phyloP scores from a whole-genome alignment of 768 basidiomycete genomes.

The Cyclocybe aegerita region DNA sequence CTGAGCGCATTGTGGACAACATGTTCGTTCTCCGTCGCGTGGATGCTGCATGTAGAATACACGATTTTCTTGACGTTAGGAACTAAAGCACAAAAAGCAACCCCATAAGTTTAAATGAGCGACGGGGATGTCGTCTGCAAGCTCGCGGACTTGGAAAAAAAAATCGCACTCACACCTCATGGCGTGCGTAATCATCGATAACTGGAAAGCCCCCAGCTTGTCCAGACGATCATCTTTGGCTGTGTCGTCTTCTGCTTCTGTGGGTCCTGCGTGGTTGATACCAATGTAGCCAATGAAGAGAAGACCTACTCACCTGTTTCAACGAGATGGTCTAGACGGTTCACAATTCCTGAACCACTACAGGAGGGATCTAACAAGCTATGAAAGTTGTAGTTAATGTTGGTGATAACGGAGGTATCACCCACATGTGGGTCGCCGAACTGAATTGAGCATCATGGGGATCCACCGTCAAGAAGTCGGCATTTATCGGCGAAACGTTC shows the following conservation, averaged over 20 bases:
- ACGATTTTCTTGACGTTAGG: conserved; percentile 78
- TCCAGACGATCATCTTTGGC: conserved; percentile 68
- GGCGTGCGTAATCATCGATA: conserved; percentile 89
- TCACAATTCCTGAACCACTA: conserved; percentile 91
- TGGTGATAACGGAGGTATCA: conserved; percentile 1
- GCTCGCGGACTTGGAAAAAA: conserved; percentile 11
- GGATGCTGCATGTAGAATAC: conserved; percentile 97
- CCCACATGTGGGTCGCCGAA: conserved; percentile 85
- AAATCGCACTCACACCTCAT: conserved; percentile 74
- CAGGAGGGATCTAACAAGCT: conserved; percentile 96
- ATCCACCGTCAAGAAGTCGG: conserved; percentile 83
- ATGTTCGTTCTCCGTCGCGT: conserved; percentile 89
- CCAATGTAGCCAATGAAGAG: conserved; percentile 1
- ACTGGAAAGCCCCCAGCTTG: conserved; percentile 86
- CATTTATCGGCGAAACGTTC: conserved; percentile 74
- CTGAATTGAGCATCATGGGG: conserved; percentile 63
- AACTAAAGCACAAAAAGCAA: conserved; percentile 45
- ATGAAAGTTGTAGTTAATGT: conserved; percentile 1
- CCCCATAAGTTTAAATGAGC: conserved; percentile 17
- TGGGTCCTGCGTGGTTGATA: neutral
- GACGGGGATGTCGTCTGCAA: conserved; percentile 7
- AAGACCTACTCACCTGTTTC: conserved; percentile 55
- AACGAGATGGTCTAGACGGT: conserved; percentile 82
- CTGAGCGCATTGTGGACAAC: conserved; percentile 77
- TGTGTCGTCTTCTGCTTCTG: conserved; percentile 59